Evolutionary conservation across 768 basidiomycete genomes (phyloP).

Genomic region (Serendipita sp.): DNA sequence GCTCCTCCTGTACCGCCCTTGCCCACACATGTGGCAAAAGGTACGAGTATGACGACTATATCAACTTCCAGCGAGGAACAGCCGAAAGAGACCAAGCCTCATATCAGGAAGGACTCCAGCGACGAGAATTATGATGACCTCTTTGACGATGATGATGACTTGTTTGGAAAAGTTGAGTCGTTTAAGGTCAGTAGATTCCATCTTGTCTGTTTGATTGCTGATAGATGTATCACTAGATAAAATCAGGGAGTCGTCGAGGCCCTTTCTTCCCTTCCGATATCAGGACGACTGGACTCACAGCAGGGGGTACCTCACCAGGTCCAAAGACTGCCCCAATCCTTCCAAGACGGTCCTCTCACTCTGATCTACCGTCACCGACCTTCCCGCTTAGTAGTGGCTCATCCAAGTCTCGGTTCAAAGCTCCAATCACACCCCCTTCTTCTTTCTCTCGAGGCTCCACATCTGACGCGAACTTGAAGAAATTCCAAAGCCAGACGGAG

Average conservation of each 20-base stretch:
- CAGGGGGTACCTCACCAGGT: slow-evolving; percentile 26
- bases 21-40: background rate
- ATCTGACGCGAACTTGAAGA: slow-evolving; percentile 8
- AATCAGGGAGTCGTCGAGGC: slow-evolving; percentile 52
- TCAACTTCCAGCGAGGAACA: background rate
- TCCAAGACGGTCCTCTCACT: slow-evolving; percentile 35
- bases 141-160: slow-evolving; percentile 55
- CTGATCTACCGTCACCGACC: slow-evolving; percentile 23
- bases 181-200: slow-evolving; percentile 40
- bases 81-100: slow-evolving; percentile 16
- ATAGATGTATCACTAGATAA: slow-evolving; percentile 28
- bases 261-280: slow-evolving; percentile 84
- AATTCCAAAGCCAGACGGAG: slow-evolving; percentile 38
- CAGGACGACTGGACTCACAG: slow-evolving; percentile 45
- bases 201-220: too few relatives aligned
- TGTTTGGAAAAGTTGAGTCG: slow-evolving; percentile 67
- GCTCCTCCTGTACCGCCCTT: background rate
- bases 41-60: too few relatives aligned
- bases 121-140: slow-evolving; percentile 83
- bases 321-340: slow-evolving; percentile 55
- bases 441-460: background rate
- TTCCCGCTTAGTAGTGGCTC: slow-evolving; percentile 7
- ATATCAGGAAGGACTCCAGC: slow-evolving; percentile 43
- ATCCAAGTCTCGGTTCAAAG: background rate
- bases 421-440: background rate